Base-by-base conservation (phyloP, 768 basidiomycete genomes). In the Lentinula aciculospora region DNA sequence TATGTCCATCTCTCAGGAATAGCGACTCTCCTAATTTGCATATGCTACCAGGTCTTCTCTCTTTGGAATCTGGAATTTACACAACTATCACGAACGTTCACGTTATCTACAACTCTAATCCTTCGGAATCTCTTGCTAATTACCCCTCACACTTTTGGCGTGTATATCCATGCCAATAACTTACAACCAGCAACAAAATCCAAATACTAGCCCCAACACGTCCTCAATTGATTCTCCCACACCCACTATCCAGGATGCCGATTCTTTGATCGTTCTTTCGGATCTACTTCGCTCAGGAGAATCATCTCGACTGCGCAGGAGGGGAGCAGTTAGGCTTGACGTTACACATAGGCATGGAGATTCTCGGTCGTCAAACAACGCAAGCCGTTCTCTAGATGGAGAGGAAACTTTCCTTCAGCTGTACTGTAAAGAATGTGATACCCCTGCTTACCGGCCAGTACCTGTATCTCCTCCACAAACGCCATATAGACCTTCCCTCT, bases 201-300 rank as follows among this genome's bases (percentile, higher is more conserved):
- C 27, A 47, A 31, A 8, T 31, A 9, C 29, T 17, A 31, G 7
- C 36, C 13, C 34, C n/a, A 12, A 37, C 21, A 9, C 23, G 15
- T 23, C 32, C 39, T 9, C 23, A 8, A 39, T 23, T 21, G 5
- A 23, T 37, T 53, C 51, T 5, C 23, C 36, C 23, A 25, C 32
- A 23, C 23, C 32, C 36, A 28, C 32, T n/a, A 32, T 53, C 25
- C 51, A 21, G 19, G 84, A 87, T 58, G 77, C 74, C 2, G 88
- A 90, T 63, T 84, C 84, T 65, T 78, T 83, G 31, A 85, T 90
- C 57, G 81, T 88, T 19, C 79, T 89, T 45, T 86, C 85, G 1
- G 88, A 89, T 68, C 77, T 90, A 40, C 76, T 89, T 15, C 84
- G 88, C 51, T 84, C 84, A 1, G 88, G 83, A 15, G 88, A 90